phyloP scores from a whole-genome alignment of 1,284 basidiomycete species.

The Volvariella surrecta region DNA sequence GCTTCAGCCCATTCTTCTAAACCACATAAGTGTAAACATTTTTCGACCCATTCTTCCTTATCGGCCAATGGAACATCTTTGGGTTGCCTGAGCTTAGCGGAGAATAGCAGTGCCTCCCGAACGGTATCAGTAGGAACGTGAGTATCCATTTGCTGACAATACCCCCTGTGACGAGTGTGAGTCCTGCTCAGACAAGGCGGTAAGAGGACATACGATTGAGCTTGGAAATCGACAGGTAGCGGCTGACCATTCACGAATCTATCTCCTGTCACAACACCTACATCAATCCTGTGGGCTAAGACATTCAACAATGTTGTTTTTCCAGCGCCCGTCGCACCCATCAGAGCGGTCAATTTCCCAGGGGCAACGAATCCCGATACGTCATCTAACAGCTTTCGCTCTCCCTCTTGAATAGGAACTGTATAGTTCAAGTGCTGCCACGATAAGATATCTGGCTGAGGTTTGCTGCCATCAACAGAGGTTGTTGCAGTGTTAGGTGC shows the following conservation, averaged over 20 bases:
- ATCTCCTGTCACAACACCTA: conserved; percentile 71
- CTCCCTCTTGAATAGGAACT: conserved; percentile 43
- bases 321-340: conserved; percentile 68
- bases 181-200: not conserved
- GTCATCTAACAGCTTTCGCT: conserved; percentile 53
- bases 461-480: not conserved
- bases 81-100: conserved; percentile 75
- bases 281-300: conserved; percentile 64
- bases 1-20: conserved; percentile 69
- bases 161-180: conserved; percentile 31
- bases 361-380: conserved; percentile 78
- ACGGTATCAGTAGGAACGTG: conserved; percentile 65
- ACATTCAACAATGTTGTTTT: conserved; percentile 46
- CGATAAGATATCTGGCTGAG: conserved; percentile 37
- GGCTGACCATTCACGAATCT: conserved; percentile 69
- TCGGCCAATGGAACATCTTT: conserved; percentile 53
- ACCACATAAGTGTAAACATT: conserved; percentile 76
- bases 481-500: too few relatives aligned
- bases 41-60: conserved; percentile 71
- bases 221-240: conserved; percentile 67
- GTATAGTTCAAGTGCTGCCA: conserved; percentile 56
- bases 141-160: conserved; percentile 74
- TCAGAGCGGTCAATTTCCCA: conserved; percentile 62
- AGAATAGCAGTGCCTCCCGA: conserved; percentile 78
- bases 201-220: conserved; percentile 40